These are phyloP conservation scores for Suhomyces chickasaworum DNA, from an alignment of 1,139 yeast species.

Conservation along the genomic window DNA sequence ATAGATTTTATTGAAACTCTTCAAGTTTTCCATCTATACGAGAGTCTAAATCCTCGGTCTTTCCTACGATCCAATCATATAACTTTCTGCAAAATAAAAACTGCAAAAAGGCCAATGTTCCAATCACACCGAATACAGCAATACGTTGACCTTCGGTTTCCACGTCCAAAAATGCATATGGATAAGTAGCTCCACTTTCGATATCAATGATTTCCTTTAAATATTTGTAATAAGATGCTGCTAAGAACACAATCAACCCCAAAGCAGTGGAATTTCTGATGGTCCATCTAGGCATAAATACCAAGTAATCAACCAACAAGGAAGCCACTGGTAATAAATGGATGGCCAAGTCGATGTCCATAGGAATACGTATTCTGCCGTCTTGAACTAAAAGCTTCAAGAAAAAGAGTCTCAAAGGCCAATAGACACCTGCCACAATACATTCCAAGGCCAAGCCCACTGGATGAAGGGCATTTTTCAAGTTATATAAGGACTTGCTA, in stretches of 20 bases:
- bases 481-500: conserved; percentile 24
- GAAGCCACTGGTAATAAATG: conserved; percentile 61
- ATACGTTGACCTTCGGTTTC: conserved; percentile 44
- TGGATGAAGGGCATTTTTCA: conserved; percentile 49
- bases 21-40: conserved; percentile 17
- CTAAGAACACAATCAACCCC: conserved; percentile 36
- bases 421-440: conserved; percentile 61
- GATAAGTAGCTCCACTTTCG: conserved; percentile 50
- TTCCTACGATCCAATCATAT: conserved; percentile 26
- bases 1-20: conserved; percentile 7
- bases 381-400: conserved; percentile 42
- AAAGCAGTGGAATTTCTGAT: conserved; percentile 43
- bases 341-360: conserved; percentile 55
- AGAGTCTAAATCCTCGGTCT: conserved; percentile 17
- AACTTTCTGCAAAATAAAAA: conserved; percentile 33
- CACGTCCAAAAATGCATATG: conserved; percentile 67
- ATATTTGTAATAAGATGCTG: conserved; percentile 55
- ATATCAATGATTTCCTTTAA: conserved; percentile 51
- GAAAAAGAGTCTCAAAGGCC: conserved; percentile 63
- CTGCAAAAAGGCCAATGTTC: conserved; percentile 44
- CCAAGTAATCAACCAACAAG: conserved; percentile 54
- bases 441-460: conserved; percentile 58
- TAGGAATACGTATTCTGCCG: conserved; percentile 38
- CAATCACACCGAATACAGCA: conserved; percentile 53
- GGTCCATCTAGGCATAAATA: conserved; percentile 54